Evolutionary conservation across 805 yeast genomes (phyloP).

Genomic region (Ogataea pignaliae): DNA sequence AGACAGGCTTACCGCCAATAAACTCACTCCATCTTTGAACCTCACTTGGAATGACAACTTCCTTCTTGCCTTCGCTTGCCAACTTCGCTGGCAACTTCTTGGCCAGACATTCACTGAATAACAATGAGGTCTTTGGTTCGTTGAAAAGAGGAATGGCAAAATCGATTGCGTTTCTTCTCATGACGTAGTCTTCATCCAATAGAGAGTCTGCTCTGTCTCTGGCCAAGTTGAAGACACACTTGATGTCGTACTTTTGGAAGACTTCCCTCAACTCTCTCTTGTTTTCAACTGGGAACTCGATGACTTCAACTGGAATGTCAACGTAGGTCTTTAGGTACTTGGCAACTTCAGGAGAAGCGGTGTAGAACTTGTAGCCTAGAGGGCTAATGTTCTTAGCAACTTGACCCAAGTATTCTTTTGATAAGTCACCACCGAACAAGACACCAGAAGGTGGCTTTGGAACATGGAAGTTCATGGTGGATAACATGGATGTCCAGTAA

Average conservation of each 20-base stretch:
- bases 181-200: constrained; percentile 86
- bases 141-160: constrained; percentile 94
- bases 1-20: constrained; percentile 88
- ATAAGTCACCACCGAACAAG: constrained; percentile 90
- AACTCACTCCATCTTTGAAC: constrained; percentile 97
- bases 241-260: constrained; percentile 80
- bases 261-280: constrained; percentile 91
- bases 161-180: constrained; percentile 99
- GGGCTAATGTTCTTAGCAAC: constrained; percentile 68
- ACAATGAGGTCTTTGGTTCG: constrained; percentile 88
- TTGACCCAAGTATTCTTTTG: constrained; percentile 61
- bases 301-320: constrained; percentile 49
- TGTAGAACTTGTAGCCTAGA: constrained; percentile 77
- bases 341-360: constrained; percentile 70
- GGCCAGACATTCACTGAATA: constrained; percentile 81
- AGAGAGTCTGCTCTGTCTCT: constrained; percentile 80
- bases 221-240: constrained; percentile 90
- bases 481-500: constrained; percentile 95
- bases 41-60: constrained; percentile 69
- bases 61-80: constrained; percentile 38
- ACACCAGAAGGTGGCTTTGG: constrained; percentile 90
- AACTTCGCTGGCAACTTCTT: constrained; percentile 58
- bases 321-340: constrained; percentile 56
- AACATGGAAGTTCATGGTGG: constrained; percentile 94
- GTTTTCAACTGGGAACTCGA: constrained; percentile 89